These are phyloP conservation scores for Fusarium anthophilum DNA, from an alignment of 2,329 filamentous ascomycete genomes.

Conservation along the genomic window DNA sequence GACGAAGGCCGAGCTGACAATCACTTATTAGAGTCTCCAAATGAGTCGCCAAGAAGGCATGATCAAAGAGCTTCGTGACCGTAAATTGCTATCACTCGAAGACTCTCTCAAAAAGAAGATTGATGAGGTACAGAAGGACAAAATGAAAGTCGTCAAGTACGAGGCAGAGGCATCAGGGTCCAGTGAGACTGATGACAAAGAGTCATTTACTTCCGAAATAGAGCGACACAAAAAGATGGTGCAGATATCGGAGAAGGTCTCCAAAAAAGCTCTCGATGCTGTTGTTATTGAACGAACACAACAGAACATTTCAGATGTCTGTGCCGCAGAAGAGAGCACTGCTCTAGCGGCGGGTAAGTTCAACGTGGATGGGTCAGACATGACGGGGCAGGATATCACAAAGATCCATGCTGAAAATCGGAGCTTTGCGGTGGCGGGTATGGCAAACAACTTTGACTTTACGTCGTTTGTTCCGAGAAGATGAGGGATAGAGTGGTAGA, in stretches of 20 bases:
- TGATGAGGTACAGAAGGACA: neutral
- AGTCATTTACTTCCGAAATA: rapidly evolving
- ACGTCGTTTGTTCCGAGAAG: neutral
- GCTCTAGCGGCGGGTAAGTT: neutral
- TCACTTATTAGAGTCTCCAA: neutral
- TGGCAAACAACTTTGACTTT: neutral
- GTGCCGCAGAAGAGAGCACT: neutral
- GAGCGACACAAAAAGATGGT: neutral
- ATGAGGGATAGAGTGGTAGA: neutral
- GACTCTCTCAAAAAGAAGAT: neutral
- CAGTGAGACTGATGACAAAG: neutral
- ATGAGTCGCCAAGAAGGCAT: neutral
- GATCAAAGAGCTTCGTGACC: neutral
- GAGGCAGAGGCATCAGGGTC: neutral
- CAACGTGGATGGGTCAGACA: neutral
- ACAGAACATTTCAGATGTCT: neutral
- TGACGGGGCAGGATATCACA: neutral
- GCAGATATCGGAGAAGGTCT: neutral
- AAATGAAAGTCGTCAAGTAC: neutral
- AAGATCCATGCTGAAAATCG: neutral
- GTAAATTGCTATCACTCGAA: neutral
- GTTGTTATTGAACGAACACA: neutral
- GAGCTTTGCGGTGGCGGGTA: neutral
- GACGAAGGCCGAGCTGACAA: rapidly evolving
- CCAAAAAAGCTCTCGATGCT: neutral